Percentiles rank a stretch among this genome's conserved stretches.
These are phyloP conservation scores for Melaleuca alternifolia DNA, from an alignment of 345 rosid species.

Conservation along the genomic window DNA sequence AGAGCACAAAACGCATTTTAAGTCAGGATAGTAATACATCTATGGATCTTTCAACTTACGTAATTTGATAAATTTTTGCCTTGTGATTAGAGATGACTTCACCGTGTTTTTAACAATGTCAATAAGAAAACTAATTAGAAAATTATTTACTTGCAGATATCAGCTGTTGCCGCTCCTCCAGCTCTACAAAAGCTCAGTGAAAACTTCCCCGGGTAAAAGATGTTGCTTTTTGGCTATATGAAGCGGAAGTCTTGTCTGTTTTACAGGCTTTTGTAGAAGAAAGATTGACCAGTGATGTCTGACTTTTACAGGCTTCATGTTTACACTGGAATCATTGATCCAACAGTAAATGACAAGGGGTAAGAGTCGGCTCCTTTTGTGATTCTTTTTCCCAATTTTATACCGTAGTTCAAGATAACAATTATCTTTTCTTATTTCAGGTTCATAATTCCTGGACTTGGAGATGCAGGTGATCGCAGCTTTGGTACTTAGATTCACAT, in stretches of 20 bases:
- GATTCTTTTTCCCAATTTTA: neutral
- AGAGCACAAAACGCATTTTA: neutral
- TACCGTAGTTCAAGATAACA: neutral
- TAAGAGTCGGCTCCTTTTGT: constrained; percentile 8
- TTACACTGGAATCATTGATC: constrained; percentile 85
- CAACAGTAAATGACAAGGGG: constrained; percentile 78
- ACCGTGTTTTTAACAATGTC: neutral
- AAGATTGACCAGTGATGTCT: neutral
- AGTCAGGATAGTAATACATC: neutral
- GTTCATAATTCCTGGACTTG: constrained; percentile 93
- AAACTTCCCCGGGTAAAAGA: constrained; percentile 81
- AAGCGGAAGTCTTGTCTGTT: neutral
- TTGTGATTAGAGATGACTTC: neutral
- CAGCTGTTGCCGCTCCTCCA: constrained; percentile 89
- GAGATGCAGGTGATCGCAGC: constrained; percentile 97
- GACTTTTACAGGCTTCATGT: constrained; percentile 68
- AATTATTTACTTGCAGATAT: constrained; percentile 43
- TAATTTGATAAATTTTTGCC: neutral
- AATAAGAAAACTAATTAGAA: neutral
- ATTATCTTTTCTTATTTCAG: constrained; percentile 15
- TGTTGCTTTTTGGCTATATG: neutral
- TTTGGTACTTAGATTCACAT: constrained; percentile 43
- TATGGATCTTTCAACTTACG: neutral
- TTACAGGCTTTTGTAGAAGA: neutral
- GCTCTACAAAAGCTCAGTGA: constrained; percentile 89